Conservation (phyloP, 306 rosid genomes). For the Trifolium fragiferum region DNA sequence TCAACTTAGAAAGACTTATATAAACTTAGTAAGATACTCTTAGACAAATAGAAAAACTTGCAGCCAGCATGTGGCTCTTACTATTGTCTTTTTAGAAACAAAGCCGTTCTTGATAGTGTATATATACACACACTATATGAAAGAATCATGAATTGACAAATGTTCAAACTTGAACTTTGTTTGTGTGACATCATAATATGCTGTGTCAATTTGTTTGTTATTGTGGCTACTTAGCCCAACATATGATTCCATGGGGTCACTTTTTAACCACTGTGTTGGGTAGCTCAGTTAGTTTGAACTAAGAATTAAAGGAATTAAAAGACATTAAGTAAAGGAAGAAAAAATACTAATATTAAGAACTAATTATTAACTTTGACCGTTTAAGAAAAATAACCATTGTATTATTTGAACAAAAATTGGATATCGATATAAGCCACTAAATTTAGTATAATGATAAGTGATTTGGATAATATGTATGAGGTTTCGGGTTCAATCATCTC, state of each 20-base stretch:
- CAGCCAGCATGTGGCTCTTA: conserved; percentile 41
- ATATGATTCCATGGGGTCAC: conserved; percentile 11
- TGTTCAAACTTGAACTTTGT: conserved; percentile 44
- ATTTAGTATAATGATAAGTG: too few species aligned
- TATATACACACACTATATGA: conserved; percentile 19
- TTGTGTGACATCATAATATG: conserved; percentile 41
- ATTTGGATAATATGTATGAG: too few species aligned
- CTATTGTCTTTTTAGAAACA: conserved; percentile 42
- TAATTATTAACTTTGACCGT: too few species aligned
- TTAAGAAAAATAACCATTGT: too few species aligned
- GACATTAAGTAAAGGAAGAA: too few species aligned
- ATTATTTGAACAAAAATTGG: too few species aligned
- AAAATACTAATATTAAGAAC: too few species aligned
- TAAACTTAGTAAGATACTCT: conserved; percentile 35
- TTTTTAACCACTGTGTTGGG: neutral
- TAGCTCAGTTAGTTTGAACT: too few species aligned
- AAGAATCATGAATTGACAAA: conserved; percentile 15
- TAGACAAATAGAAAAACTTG: conserved; percentile 34
- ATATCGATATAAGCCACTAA: too few species aligned
- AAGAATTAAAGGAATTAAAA: too few species aligned
- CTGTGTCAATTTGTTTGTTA: conserved; percentile 39
- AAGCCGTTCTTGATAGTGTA: conserved; percentile 31
- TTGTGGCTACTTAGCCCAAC: conserved; percentile 16
- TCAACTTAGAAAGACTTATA: conserved; percentile 31
- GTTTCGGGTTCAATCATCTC: too few species aligned